Base-by-base conservation (phyloP, 2,329 filamentous ascomycete species). In the Fusarium subglutinans region DNA sequence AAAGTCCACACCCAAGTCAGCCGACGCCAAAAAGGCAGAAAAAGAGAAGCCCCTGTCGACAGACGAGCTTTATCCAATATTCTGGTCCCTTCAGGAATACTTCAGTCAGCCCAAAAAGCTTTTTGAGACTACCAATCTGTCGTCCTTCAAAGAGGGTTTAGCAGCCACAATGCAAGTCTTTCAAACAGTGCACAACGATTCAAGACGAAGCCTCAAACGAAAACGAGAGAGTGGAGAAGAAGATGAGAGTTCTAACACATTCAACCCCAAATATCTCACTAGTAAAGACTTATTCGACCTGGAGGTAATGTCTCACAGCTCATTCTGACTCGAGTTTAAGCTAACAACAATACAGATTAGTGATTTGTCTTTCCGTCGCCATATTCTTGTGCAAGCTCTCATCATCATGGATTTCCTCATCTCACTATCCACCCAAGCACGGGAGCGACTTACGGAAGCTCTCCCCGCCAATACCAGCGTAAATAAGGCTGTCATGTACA, bases 241-340 rank as follows among this genome's bases (percentile, higher is more conserved):
- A 58, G 89, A 90, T 13, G 88, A 90, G 62, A 72, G 73, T 22
- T 73, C 77, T 3, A 82, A 81, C 60, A 76, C 80, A 30, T 98
- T 98, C 84, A 99, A 99, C 78, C 96, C 97, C 3, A 99, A 98
- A 80, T 99, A 99, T 81, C 88, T 99, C 24, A 99, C 96, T n/a
- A 98, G 95, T 81, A 90, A 93, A 74, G 97, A 99, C 81, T 87
- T 99, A 3, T 99, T 99, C 82, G 94, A 97, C 78, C 89, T 99
- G 51, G 96, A 99, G 88, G 93, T 94, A 87, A 69, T 51, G 33
- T 61, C 20, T 30, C 13, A 6, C 10, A 17, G 9, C 20, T 24
- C 28, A 13, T 15, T 14, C 33, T 14, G 6, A 24, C n/a, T 8
- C 33, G 7, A 45, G 12, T 30, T n/a, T 28, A 38, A 60, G 72